Conservation (phyloP, 1,284 basidiomycete genomes). For the Lentinula novae-zelandiae region DNA sequence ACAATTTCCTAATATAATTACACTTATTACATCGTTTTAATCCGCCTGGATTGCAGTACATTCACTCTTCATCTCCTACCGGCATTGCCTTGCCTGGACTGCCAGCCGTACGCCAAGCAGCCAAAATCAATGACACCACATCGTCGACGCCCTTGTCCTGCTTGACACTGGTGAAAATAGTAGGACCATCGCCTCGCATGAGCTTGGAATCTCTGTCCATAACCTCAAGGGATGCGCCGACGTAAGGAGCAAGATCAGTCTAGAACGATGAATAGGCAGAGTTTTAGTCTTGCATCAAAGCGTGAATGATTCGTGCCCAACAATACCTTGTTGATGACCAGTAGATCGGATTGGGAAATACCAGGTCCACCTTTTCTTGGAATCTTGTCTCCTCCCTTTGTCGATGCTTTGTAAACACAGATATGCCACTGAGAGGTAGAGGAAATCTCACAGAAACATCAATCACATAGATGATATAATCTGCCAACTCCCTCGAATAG, state of each 20-base stretch:
- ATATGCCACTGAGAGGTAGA: slow-evolving; percentile 5
- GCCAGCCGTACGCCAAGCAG: slow-evolving; percentile 81
- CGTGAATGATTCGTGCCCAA: background rate
- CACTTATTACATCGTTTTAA: background rate
- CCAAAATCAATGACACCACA: slow-evolving; percentile 79
- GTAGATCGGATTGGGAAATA: slow-evolving; percentile 91
- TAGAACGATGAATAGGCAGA: slow-evolving; percentile 26
- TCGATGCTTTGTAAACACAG: slow-evolving; percentile 22
- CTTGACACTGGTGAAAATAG: slow-evolving; percentile 87
- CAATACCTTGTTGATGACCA: slow-evolving; percentile 91
- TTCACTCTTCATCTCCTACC: slow-evolving; percentile 32
- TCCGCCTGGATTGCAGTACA: background rate
- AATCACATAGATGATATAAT: slow-evolving; percentile 96
- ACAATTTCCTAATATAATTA: background rate
- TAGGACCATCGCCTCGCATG: slow-evolving; percentile 95
- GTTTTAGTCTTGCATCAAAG: background rate
- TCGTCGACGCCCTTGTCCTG: slow-evolving; percentile 78
- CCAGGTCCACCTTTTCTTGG: slow-evolving; percentile 97
- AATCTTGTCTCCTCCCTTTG: slow-evolving; percentile 90
- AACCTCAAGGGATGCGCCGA: slow-evolving; percentile 90
- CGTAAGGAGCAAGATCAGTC: slow-evolving; percentile 91
- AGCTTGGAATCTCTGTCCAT: slow-evolving; percentile 92
- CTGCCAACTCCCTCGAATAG: slow-evolving; percentile 93
- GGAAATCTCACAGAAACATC: slow-evolving; percentile 62
- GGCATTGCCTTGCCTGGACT: slow-evolving; percentile 58